Evolutionary conservation across 192 early-diverging fungal species (phyloP).

Genomic region (Jimgerdemannia flammicorona): DNA sequence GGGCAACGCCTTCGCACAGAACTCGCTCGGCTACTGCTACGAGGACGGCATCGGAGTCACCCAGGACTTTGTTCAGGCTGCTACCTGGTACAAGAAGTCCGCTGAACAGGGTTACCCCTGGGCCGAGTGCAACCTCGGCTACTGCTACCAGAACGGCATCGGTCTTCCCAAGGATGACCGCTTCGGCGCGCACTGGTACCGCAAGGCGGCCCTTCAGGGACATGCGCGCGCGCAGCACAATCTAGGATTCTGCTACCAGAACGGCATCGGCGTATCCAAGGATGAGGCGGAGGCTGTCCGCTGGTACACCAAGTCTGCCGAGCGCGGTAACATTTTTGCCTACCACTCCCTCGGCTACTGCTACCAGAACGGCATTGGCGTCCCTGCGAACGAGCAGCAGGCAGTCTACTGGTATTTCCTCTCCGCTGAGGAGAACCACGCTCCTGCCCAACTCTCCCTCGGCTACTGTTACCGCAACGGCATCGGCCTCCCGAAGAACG

Average conservation of each 20-base stretch:
- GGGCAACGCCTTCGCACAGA: conserved; percentile 77
- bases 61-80: conserved; percentile 47
- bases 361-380: conserved; percentile 57
- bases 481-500: conserved; percentile 46
- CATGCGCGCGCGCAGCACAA: conserved; percentile 56
- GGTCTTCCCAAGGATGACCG: conserved; percentile 43
- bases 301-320: conserved; percentile 46
- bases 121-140: conserved; percentile 72
- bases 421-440: conserved; percentile 49
- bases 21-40: conserved; percentile 76
- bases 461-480: conserved; percentile 61
- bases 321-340: conserved; percentile 52
- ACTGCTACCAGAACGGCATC: conserved; percentile 67
- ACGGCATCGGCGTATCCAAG: conserved; percentile 72
- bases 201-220: conserved; percentile 53
- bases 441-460: conserved; percentile 51
- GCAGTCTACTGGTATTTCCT: conserved; percentile 58
- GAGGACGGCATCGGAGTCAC: conserved; percentile 71
- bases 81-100: conserved; percentile 50
- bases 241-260: conserved; percentile 84
- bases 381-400: conserved; percentile 38
- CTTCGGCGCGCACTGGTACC: conserved; percentile 57
- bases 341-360: conserved; percentile 57
- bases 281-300: conserved; percentile 42
- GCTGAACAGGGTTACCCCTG: conserved; percentile 51